phyloP scores from a whole-genome alignment of 352 stramenopile species.

The Pythium pyrilobum region DNA sequence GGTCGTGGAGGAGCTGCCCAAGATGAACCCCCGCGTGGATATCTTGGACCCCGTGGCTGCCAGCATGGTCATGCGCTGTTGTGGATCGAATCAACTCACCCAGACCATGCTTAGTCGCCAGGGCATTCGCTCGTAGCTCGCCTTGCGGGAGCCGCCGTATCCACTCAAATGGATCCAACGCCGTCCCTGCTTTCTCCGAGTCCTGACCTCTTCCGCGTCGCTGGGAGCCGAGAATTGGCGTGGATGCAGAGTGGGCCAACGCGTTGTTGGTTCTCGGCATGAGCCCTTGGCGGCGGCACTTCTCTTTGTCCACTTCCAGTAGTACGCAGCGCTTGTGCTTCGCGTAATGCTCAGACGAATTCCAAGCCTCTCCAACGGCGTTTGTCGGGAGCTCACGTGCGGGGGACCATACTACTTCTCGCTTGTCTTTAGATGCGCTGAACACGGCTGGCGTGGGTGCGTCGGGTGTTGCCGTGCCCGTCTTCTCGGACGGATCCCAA shows the following conservation, averaged over 20 bases:
- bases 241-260: not conserved
- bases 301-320: not conserved
- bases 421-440: slow-evolving; percentile 32
- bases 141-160: slow-evolving; percentile 38
- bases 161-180: slow-evolving; percentile 57
- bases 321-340: slow-evolving; percentile 48
- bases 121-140: slow-evolving; percentile 43
- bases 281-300: not conserved
- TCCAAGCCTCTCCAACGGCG: slow-evolving; percentile 37
- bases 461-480: slow-evolving; percentile 7
- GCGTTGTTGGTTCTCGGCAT: too few species aligned
- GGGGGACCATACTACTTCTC: slow-evolving; percentile 45
- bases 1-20: too few species aligned
- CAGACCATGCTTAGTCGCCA: slow-evolving; percentile 43
- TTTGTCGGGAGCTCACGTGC: slow-evolving; percentile 29
- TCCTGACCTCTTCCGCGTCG: not conserved
- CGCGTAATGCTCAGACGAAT: slow-evolving; percentile 48
- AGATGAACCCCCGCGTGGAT: too few species aligned
- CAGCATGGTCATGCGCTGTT: too few species aligned
- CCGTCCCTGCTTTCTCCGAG: not conserved
- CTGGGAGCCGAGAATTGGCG: not conserved
- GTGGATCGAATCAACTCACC: slow-evolving; percentile 26
- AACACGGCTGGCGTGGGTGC: slow-evolving; percentile 37
- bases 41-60: too few species aligned
- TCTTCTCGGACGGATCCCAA: slow-evolving; percentile 27